Conservation (phyloP, 2,329 filamentous ascomycete species). For the Clonostachys byssicola region DNA sequence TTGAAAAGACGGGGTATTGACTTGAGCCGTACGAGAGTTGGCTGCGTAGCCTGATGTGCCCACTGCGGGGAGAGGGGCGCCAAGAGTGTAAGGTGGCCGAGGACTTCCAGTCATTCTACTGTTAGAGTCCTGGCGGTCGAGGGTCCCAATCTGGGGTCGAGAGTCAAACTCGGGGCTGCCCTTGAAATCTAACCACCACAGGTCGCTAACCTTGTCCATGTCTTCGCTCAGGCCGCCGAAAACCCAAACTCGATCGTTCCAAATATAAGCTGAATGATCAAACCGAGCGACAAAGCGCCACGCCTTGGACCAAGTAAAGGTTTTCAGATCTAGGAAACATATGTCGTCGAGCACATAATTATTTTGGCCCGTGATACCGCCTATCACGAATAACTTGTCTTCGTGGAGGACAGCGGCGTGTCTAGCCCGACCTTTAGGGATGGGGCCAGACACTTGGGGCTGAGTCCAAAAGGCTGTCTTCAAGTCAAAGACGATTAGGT, state of each 20-base stretch:
- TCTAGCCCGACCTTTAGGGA: constrained; percentile 85
- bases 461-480: constrained; percentile 95
- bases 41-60: constrained; percentile 62
- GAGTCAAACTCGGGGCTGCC: constrained; percentile 82
- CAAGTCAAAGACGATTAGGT: constrained; percentile 93
- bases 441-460: constrained; percentile 76
- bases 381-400: constrained; percentile 93
- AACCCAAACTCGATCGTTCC: constrained; percentile 89
- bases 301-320: constrained; percentile 92
- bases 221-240: constrained; percentile 93
- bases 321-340: constrained; percentile 94
- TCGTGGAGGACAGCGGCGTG: constrained; percentile 94
- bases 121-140: constrained; percentile 39
- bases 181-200: constrained; percentile 97
- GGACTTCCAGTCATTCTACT: constrained; percentile 40
- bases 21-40: constrained; percentile 63
- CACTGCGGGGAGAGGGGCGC: constrained; percentile 43
- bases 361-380: constrained; percentile 90
- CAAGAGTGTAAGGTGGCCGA: constrained; percentile 45
- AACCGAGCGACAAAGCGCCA: constrained; percentile 96
- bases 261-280: constrained; percentile 93
- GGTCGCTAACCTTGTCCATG: constrained; percentile 93
- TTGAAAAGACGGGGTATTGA: constrained; percentile 62
- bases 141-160: constrained; percentile 50
- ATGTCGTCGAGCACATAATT: constrained; percentile 93